Evolutionary conservation across 1,139 yeast species (phyloP).

Genomic region (Geotrichum histeridarum): DNA sequence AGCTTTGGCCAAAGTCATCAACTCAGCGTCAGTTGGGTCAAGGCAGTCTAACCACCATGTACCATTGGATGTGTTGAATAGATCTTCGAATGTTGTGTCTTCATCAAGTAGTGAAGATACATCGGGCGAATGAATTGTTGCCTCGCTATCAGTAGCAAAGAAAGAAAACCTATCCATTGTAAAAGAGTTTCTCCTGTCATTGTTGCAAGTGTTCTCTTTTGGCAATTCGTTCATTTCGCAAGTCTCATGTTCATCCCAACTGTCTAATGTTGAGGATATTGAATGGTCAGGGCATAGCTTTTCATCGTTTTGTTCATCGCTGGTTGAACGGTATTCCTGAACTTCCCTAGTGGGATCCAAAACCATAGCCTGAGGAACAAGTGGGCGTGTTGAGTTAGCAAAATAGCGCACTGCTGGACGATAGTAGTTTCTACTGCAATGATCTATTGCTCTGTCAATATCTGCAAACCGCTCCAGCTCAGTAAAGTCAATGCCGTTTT

Average conservation of each 20-base stretch:
- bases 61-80: constrained; percentile 59
- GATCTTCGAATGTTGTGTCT: constrained; percentile 57
- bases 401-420: constrained; percentile 10
- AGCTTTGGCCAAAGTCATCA: constrained; percentile 83
- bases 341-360: background rate
- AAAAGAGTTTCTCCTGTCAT: constrained; percentile 38
- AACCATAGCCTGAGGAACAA: constrained; percentile 18
- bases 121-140: constrained; percentile 85
- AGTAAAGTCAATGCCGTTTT: constrained; percentile 36
- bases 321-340: background rate
- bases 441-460: constrained; percentile 20
- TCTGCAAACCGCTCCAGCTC: constrained; percentile 39
- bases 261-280: background rate
- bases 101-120: constrained; percentile 66
- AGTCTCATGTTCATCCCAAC: background rate
- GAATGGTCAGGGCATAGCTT: background rate
- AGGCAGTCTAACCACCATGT: constrained; percentile 82
- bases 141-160: constrained; percentile 75
- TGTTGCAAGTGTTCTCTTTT: background rate
- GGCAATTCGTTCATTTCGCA: background rate
- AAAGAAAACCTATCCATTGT: constrained; percentile 65
- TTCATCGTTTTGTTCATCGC: background rate
- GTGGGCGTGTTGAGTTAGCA: constrained; percentile 11
- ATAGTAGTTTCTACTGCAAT: constrained; percentile 12
- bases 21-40: constrained; percentile 91